Evolutionary conservation across 1,284 basidiomycete genomes (phyloP).

Genomic region (Pascua sp.): DNA sequence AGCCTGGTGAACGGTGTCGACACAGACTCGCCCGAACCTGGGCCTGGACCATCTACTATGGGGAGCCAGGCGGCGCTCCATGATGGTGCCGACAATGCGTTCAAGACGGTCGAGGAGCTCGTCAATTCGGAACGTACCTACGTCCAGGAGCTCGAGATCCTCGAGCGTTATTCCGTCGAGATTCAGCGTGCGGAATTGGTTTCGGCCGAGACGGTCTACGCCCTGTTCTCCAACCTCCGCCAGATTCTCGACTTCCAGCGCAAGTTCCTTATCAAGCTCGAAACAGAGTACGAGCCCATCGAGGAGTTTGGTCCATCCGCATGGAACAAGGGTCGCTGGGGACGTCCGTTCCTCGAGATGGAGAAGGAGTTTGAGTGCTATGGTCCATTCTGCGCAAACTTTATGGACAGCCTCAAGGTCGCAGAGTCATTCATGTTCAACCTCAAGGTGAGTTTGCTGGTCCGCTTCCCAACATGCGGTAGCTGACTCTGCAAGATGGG

Average conservation of each 20-base stretch:
- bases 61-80: constrained; percentile 5
- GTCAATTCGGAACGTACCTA: constrained; percentile 79
- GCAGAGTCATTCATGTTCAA: constrained; percentile 81
- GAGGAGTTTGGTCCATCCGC: constrained; percentile 56
- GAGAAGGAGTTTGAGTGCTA: constrained; percentile 93
- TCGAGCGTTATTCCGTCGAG: constrained; percentile 81
- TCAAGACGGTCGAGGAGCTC: constrained; percentile 47
- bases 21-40: not conserved
- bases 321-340: constrained; percentile 89
- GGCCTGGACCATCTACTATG: not conserved
- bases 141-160: constrained; percentile 93
- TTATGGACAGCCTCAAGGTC: constrained; percentile 78
- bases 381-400: constrained; percentile 97
- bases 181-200: constrained; percentile 78
- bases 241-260: constrained; percentile 92
- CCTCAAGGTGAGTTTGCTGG: constrained; percentile 63
- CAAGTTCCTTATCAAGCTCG: constrained; percentile 90
- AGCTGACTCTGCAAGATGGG: constrained; percentile 28
- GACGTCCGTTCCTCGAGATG: constrained; percentile 65
- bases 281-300: constrained; percentile 64
- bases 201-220: constrained; percentile 89
- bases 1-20: constrained; percentile 10
- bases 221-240: constrained; percentile 92
- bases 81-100: constrained; percentile 28
- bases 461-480: not conserved